Evolutionary conservation across 352 stramenopile genomes (phyloP).

Genomic region (Pythium pyrilobum): DNA sequence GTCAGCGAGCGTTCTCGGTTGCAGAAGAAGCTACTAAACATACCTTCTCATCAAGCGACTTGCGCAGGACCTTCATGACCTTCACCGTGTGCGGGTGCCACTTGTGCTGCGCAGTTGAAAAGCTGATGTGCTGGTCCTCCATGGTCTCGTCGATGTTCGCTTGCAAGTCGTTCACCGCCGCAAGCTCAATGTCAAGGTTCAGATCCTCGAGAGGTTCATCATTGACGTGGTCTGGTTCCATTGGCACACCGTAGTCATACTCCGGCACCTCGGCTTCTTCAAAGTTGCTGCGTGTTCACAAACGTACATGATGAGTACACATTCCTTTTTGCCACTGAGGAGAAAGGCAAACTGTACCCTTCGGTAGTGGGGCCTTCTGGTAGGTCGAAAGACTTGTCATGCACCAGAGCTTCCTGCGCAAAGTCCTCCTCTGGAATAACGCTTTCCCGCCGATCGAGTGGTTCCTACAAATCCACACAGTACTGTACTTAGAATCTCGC

Average conservation of each 20-base stretch:
- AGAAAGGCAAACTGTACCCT: neutral
- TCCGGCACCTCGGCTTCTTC: slow-evolving; percentile 43
- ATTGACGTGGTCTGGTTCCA: slow-evolving; percentile 35
- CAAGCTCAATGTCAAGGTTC: slow-evolving; percentile 78
- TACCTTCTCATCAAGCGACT: slow-evolving; percentile 70
- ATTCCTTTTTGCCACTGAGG: no score
- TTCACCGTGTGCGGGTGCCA: slow-evolving; percentile 98
- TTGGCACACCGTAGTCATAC: slow-evolving; percentile 46
- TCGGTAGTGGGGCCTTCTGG: slow-evolving; percentile 12
- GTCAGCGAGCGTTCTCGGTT: no score
- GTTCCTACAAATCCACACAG: neutral
- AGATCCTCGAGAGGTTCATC: slow-evolving; percentile 56
- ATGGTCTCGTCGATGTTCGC: slow-evolving; percentile 44
- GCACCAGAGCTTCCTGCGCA: neutral
- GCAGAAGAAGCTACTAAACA: neutral
- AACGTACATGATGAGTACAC: no score
- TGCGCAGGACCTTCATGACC: slow-evolving; percentile 87
- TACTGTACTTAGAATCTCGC: neutral
- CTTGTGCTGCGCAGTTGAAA: slow-evolving; percentile 83
- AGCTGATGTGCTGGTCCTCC: slow-evolving; percentile 26
- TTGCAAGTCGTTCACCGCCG: slow-evolving; percentile 71
- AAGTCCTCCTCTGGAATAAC: slow-evolving; percentile 9
- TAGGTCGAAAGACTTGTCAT: slow-evolving; percentile 22
- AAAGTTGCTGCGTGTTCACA: slow-evolving; percentile 21
- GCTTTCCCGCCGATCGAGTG: slow-evolving; percentile 11